Base-by-base conservation (phyloP, 2,329 filamentous ascomycete genomes). In the Colletotrichum gloeosporioides region DNA sequence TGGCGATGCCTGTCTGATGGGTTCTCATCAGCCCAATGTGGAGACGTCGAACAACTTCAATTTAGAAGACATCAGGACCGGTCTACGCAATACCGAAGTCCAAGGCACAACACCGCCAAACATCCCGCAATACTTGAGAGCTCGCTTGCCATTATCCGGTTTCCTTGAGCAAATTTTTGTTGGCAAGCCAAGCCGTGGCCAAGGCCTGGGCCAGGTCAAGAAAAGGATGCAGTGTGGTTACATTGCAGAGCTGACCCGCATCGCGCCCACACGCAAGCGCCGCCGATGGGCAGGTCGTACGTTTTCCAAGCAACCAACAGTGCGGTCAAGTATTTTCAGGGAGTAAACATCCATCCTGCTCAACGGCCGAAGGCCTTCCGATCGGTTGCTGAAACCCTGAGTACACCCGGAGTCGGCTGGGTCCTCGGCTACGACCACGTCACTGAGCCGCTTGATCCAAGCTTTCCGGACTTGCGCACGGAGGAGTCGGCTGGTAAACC, bases 241-340 rank as follows among this genome's bases (percentile, higher is more conserved):
- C 74, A 76, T 31, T 64, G 71, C 70, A 76, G 66, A 39, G 61
- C 39, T 53, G 64, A 74, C 65, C 74, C 74, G 74, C 74, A 74
- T 65, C n/a, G 44, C 49, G 29, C 64, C 64, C 57, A 67, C 39
- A 64, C 25, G 18, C 36, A 31, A 29, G 34, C n/a, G 9, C 44
- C 32, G 59, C 61, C 15, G 49, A 27, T 61, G n/a, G 22, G 34
- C 55, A 32, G 32, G 44, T 62, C 57, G 53, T 63, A 67, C 65
- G 61, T 39, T 62, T 39, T 69, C 18, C 27, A 32, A 55, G 31
- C 36, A 25, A 63, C 15, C 36, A 69, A 44, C 31, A 53, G 32
- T 59, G 22, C 18, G 18, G 25, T 61, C 25, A 69, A 70, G n/a
- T 16, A 44, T 34, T 49, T 63, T 15, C 44, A 18, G 18, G 49